Base-by-base conservation (phyloP, 2,329 filamentous ascomycete genomes). In the Botrytis cinerea region DNA sequence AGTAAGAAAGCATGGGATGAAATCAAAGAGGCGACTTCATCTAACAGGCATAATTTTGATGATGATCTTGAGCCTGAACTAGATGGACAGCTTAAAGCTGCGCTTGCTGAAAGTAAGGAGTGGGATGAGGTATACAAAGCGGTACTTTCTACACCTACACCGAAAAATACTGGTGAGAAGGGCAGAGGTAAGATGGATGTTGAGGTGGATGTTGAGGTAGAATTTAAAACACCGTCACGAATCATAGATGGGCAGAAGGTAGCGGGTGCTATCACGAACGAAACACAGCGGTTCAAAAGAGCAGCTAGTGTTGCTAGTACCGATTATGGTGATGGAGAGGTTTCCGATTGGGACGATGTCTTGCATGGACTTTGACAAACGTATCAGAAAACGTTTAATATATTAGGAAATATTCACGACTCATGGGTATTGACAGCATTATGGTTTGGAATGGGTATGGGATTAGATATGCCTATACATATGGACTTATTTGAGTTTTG, bases 321-420 rank as follows among this genome's bases (percentile, higher is more conserved):
- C 2, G 80, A 81, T 75, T 81, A 81, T 74, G 80, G 79, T 38
- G 77, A 78, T 80, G 60, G 70, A 20, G 38, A 57, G 20, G 60
- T 45, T 22, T 66, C 32, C 14, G 70, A 72, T 25, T 72, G 70
- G 60, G 61, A 66, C 5, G 28, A 7, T n/a, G 20, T 67, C 12
- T 46, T 70, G 28, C 40, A 61, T 8, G 22, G 54, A 22, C 25
- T 70, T n/a, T 61, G 43, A 60, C 7, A 3, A 22, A 22, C 38
- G 10, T 62, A 38, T 62, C 18, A 10, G 2, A 35, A 4, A 57
- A 18, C 7, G 14, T 28, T 57, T 14, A n/a, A 43, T 5, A 70
- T 4, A 35, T 12, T 12, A 35, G 25, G 8, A 10, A n/a, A 25
- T 4, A 48, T 28, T 1, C n/a, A 64, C 25, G 35, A 71, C 6